These are phyloP conservation scores for Suillus lakei DNA, from an alignment of 768 basidiomycete species.

Conservation along the genomic window DNA sequence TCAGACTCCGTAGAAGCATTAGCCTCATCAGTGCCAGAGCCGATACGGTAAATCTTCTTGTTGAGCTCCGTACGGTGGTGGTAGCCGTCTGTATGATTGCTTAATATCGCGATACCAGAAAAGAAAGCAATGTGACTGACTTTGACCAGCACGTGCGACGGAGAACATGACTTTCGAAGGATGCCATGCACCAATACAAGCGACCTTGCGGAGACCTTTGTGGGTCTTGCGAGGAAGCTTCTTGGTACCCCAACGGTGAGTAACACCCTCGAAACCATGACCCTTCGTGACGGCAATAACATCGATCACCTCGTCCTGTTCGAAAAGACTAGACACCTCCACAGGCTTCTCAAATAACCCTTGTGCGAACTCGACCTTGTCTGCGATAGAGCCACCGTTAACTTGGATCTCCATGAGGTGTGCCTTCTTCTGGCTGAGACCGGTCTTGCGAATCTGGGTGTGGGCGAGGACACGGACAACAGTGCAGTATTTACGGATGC, in stretches of 20 bases:
- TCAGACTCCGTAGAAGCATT: slow-evolving; percentile 96
- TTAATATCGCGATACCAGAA: background rate
- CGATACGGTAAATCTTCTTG: slow-evolving; percentile 99
- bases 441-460: slow-evolving; percentile 98
- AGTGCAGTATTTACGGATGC: slow-evolving; percentile 99
- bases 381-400: slow-evolving; percentile 93
- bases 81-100: slow-evolving; percentile 73
- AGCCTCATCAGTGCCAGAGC: slow-evolving; percentile 71
- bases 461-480: slow-evolving; percentile 99
- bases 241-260: slow-evolving; percentile 99
- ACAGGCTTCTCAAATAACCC: slow-evolving; percentile 96
- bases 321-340: slow-evolving; percentile 84
- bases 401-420: slow-evolving; percentile 99
- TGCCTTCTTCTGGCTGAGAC: slow-evolving; percentile 98
- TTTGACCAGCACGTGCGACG: slow-evolving; percentile 99
- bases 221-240: slow-evolving; percentile 98
- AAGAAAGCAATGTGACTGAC: slow-evolving; percentile 51
- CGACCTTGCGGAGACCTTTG: slow-evolving; percentile 99
- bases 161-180: slow-evolving; percentile 99
- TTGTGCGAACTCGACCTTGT: slow-evolving; percentile 97
- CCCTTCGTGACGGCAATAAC: slow-evolving; percentile 99
- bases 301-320: slow-evolving; percentile 96
- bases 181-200: slow-evolving; percentile 99
- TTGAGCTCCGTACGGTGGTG: slow-evolving; percentile 97
- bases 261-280: slow-evolving; percentile 99